Conservation (phyloP, 352 stramenopile genomes). For the Globisporangium abappressorium region DNA sequence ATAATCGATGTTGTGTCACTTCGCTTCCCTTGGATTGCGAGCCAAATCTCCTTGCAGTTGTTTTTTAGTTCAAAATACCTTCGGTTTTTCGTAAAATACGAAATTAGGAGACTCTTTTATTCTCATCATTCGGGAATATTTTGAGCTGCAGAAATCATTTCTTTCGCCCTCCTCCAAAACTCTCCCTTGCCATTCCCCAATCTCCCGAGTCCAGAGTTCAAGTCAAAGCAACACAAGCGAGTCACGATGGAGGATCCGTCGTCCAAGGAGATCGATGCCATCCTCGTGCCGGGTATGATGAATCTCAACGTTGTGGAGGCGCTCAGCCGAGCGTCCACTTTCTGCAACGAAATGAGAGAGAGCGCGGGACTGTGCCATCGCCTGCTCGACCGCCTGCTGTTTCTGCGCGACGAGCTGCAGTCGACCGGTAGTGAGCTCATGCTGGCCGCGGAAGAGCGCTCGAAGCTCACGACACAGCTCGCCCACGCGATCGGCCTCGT, state of each 20-base stretch:
- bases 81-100: too few species aligned
- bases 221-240: neutral
- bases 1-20: too few species aligned
- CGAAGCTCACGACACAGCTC: constrained; percentile 13
- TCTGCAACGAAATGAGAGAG: constrained; percentile 21
- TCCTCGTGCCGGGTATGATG: constrained; percentile 8
- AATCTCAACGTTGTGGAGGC: neutral
- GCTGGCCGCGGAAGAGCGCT: neutral
- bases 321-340: neutral
- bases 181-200: neutral
- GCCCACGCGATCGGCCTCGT: constrained; percentile 13
- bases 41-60: too few species aligned
- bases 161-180: too few species aligned
- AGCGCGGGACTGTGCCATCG: neutral
- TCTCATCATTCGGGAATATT: too few species aligned
- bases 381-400: constrained; percentile 16
- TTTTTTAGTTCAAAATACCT: too few species aligned
- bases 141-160: too few species aligned
- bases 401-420: constrained; percentile 23
- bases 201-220: neutral
- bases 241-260: neutral
- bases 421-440: constrained; percentile 20
- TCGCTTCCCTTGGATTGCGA: too few species aligned
- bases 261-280: neutral
- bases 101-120: too few species aligned